Conservation (phyloP, 2,329 filamentous ascomycete genomes). For the Metarhizium anisopliae region DNA sequence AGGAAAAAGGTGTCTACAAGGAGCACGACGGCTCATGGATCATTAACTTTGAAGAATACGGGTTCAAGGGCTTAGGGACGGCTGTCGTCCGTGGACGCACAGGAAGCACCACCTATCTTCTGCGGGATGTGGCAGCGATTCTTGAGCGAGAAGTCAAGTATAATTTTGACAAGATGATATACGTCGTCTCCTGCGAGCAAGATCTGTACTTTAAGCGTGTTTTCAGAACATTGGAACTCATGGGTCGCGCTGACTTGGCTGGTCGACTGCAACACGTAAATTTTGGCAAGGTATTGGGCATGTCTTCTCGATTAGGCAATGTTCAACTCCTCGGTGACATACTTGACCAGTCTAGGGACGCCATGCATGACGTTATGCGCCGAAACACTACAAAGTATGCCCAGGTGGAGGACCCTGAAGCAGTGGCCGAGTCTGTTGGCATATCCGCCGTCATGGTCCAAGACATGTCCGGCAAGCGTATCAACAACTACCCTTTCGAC, state of each 20-base stretch:
- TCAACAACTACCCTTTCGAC: constrained; percentile 51
- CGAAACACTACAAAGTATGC: constrained; percentile 56
- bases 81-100: constrained; percentile 54
- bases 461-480: constrained; percentile 58
- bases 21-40: constrained; percentile 56
- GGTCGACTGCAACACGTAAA: constrained; percentile 20
- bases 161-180: neutral
- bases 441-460: constrained; percentile 66
- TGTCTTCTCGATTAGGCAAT: constrained; percentile 33
- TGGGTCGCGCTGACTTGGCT: neutral
- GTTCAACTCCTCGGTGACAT: constrained; percentile 49
- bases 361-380: constrained; percentile 65
- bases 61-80: constrained; percentile 56
- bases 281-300: constrained; percentile 39
- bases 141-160: neutral
- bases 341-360: constrained; percentile 47
- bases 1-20: constrained; percentile 50
- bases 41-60: constrained; percentile 60
- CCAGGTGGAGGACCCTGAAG: constrained; percentile 53
- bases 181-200: neutral
- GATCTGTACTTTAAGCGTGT: neutral
- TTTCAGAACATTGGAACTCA: neutral
- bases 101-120: constrained; percentile 54
- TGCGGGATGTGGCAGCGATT: neutral
- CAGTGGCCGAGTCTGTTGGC: constrained; percentile 55